Base-by-base conservation (phyloP, 129 eudicot genomes). In the Chrysanthemum lavandulifolium region DNA sequence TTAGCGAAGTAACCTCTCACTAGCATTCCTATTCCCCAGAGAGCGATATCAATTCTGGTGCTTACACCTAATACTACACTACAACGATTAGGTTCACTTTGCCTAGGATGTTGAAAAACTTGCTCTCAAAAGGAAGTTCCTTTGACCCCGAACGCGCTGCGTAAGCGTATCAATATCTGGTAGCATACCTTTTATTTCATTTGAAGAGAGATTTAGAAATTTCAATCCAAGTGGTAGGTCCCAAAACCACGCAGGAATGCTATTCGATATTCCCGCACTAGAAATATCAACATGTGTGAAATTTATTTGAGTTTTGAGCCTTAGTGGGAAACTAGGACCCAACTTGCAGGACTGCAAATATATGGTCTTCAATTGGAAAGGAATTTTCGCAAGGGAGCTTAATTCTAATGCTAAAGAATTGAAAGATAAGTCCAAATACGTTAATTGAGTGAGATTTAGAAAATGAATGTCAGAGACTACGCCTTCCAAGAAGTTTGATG, bases 201-300 rank as follows among this genome's bases (percentile, higher is more conserved):
- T 79, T 50, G 77, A 71, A 16, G 76, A 79, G n/a, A 69, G 56
- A 54, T 79, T 50, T 14, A 83, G 31, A 51, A 18, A 54, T 4
- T 5, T 1, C n/a, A 61, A 53, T 49, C 19, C 11, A 25, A 12
- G 13, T 13, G 78, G 40, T 21, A 63, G 59, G 16, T 58, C 61
- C 82, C 78, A 70, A n/a, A 85, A 85, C 80, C 81, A 76, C 29
- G 57, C 1, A 43, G 85, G 89, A 48, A 82, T 50, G 19, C 8
- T n/a, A 69, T 65, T 83, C 5, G 81, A 50, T 65, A 85, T 79
- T 47, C 47, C 72, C 27, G 72, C 14, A 58, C 7, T 67, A 1
- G 82, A 82, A 15, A 85, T 72, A 57, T 82, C 90, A 82, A 85
- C 68, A 54, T 10, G 3, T 8, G 3, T 2, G 5, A 71, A 45